Conservation (phyloP, 1,284 basidiomycete species). For the Thecaphora frezii region DNA sequence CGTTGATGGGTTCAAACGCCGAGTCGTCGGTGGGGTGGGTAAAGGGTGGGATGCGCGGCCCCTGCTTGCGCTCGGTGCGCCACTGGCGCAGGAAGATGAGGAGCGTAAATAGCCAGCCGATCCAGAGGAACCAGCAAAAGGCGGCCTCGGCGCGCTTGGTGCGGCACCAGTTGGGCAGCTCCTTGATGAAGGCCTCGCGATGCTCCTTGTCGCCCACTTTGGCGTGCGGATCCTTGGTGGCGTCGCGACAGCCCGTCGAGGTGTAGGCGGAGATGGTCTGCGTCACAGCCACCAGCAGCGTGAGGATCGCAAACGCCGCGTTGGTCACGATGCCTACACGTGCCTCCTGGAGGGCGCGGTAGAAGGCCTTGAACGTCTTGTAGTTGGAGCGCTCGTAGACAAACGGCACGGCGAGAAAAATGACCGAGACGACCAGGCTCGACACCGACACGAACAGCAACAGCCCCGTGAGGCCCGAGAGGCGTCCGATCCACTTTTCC, state of each 20-base stretch:
- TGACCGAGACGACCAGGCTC: conserved; percentile 26
- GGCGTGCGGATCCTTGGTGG: conserved; percentile 43
- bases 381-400: conserved; percentile 35
- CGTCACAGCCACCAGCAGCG: conserved; percentile 38
- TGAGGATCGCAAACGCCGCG: conserved; percentile 33
- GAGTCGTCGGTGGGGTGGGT: conserved; percentile 46
- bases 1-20: conserved; percentile 47
- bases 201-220: conserved; percentile 17
- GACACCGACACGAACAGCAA: conserved; percentile 35
- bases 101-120: conserved; percentile 35
- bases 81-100: conserved; percentile 48
- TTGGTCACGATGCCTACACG: conserved; percentile 46
- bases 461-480: conserved; percentile 48
- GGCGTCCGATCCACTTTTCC: conserved; percentile 39
- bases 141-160: conserved; percentile 49
- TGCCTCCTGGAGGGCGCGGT: conserved; percentile 38
- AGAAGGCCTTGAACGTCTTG: conserved; percentile 26
- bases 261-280: conserved; percentile 50
- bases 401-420: conserved; percentile 42
- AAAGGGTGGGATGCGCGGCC: conserved; percentile 51
- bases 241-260: conserved; percentile 46
- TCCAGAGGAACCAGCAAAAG: conserved; percentile 49
- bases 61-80: conserved; percentile 49
- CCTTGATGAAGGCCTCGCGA: conserved; percentile 33
- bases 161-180: conserved; percentile 43